Base-by-base conservation (phyloP, 805 yeast genomes). In the Phaffomyces thermotolerans region DNA sequence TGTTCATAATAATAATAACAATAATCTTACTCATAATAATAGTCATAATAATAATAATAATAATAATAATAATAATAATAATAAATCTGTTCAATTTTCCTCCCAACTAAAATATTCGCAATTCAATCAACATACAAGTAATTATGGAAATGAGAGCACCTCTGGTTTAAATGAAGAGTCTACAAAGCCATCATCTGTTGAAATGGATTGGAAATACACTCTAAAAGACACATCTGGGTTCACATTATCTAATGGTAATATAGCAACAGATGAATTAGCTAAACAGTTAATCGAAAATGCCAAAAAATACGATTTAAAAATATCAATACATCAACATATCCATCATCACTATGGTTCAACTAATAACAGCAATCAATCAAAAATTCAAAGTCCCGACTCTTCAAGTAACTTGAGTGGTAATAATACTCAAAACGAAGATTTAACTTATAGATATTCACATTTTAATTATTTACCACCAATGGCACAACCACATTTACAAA, bases 271-370 rank as follows among this genome's bases (percentile, higher is more conserved):
- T 44, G 79, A 74, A 31, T 56, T 75, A 15, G 88, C 78, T 0
- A 77, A 76, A 43, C 67, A 71, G 48, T 60, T 84, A 9, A 69
- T 84, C 8, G 74, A 75, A 31, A 71, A 79, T 41, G 90, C 90
- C 0, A 78, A 73, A 48, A 63, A 65, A 39, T 71, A 76, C 51
- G 71, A 75, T 17, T 64, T 84, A 36, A 71, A 75, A 37, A 70
- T 88, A 13, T 80, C 88, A 4, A 75, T 88, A 18, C 95, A 88
- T 63, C 95, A 88, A 59, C 95, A 86, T 60, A 79, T 84, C 37
- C 91, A 85, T 61, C 86, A 86, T 58, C 89, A 84, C 62, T 81
- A 83, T 61, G 73, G 42, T 76, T 78, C 6, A 12, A 17, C 45
- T 12, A 34, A 34, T 20, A 34, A 20, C 10, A 32, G 4, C n/a